Conservation (phyloP, 2,329 filamentous ascomycete species). For the Xylaria sp. region DNA sequence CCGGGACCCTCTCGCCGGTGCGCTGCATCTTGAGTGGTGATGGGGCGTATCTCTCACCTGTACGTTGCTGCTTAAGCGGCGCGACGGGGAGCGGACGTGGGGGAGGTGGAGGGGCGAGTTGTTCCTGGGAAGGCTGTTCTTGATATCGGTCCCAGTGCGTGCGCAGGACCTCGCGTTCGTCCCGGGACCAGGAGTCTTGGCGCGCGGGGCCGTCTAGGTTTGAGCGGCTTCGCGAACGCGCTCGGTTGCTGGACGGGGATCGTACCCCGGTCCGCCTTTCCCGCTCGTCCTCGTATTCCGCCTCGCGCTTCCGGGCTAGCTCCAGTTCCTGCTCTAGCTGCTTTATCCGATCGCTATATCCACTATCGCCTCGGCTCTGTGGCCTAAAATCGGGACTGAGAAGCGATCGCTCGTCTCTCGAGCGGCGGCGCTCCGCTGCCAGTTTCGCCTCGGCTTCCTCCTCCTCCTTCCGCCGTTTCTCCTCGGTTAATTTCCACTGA, state of each 20-base stretch:
- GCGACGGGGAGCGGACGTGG: constrained; percentile 46
- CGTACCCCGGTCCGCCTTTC: constrained; percentile 48
- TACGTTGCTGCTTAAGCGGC: constrained; percentile 33
- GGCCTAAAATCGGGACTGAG: constrained; percentile 52
- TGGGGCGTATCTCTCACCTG: not conserved
- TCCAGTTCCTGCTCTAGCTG: constrained; percentile 77
- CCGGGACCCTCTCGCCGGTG: constrained; percentile 35
- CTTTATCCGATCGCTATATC: constrained; percentile 69
- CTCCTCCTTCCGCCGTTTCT: constrained; percentile 71
- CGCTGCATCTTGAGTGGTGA: constrained; percentile 22
- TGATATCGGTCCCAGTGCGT: constrained; percentile 54
- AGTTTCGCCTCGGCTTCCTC: constrained; percentile 69
- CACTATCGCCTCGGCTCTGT: constrained; percentile 42
- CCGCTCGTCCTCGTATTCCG: constrained; percentile 63
- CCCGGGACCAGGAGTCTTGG: constrained; percentile 65
- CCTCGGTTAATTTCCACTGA: constrained; percentile 77
- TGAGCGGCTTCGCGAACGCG: constrained; percentile 48
- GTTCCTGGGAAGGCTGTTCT: constrained; percentile 34
- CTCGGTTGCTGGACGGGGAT: constrained; percentile 38
- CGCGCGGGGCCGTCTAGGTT: constrained; percentile 48
- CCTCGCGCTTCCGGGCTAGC: constrained; percentile 62
- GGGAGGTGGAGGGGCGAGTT: constrained; percentile 31
- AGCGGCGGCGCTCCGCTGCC: constrained; percentile 66
- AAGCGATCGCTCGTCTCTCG: constrained; percentile 57
- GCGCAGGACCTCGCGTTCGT: constrained; percentile 66